A percentile compares a stretch with the other conserved stretches of the same genome.
Conservation (phyloP, 495 filamentous ascomycete genomes). For the Bathelium albidoporum region DNA sequence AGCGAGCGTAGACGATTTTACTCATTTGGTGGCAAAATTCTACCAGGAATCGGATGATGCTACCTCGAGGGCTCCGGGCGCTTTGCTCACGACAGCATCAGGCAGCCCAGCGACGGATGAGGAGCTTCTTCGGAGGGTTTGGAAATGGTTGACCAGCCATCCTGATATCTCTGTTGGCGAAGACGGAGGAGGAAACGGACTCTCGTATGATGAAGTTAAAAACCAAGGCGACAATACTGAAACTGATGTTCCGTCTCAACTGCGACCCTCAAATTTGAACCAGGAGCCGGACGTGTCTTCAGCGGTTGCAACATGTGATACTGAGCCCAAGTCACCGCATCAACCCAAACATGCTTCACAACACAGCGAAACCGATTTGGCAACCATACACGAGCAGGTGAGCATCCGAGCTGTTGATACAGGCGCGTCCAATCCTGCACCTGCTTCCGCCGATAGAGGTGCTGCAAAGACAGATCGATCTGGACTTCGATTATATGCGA, state of each 20-base stretch:
- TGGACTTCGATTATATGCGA: constrained; percentile 44
- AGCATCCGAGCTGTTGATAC: neutral
- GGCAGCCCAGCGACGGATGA: neutral
- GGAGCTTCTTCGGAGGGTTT: constrained; percentile 1
- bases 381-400: too few relatives aligned
- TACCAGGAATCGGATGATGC: neutral
- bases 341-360: neutral
- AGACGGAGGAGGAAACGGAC: neutral
- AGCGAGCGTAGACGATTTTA: neutral
- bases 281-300: neutral
- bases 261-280: too few relatives aligned
- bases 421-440: neutral
- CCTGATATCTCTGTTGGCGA: constrained; percentile 9
- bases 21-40: neutral
- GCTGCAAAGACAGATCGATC: neutral
- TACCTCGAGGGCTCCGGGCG: neutral
- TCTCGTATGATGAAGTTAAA: neutral
- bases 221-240: neutral
- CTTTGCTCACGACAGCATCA: neutral
- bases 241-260: neutral
- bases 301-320: too few relatives aligned
- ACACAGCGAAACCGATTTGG: too few relatives aligned
- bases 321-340: neutral
- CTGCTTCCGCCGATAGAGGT: neutral
- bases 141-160: constrained; percentile 12